Base-by-base conservation (phyloP, 306 rosid species). In the Prunus campanulata region DNA sequence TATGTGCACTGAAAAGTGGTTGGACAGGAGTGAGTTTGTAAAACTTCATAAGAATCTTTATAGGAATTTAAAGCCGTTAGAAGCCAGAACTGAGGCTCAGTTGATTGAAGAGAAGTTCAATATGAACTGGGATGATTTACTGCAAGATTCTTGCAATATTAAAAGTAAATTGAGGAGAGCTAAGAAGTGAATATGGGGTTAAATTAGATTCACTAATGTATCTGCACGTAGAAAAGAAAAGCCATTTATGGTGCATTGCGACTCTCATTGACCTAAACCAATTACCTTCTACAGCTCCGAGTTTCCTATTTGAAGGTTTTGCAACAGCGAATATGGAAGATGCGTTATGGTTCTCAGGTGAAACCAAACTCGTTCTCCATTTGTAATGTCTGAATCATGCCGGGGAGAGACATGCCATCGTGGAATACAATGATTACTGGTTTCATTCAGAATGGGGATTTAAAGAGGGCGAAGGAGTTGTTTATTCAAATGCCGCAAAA, bases 1-100 rank as follows among this genome's bases (percentile, higher is more conserved):
- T 59, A 89, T 88, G 88, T 90, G 66, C 74, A 51, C 84, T n/a
- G 96, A 92, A 78, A 95, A 89, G 79, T 83, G 85, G 86, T 83
- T 92, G 91, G 89, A 89, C 87, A 89, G 74, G 87, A 77, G 70
- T 35, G 89, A 90, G 91, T 95, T 90, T 77, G 77, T 90, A 57
- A 95, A 86, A 80, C 86, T 85, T 82, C 91, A 92, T 72, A 90
- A 75, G 84, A 85, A 89, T 84, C 96, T 95, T 74, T 95, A 92
- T 70, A 85, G 85, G 78, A 88, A 80, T 71, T 81, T 92, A 68
- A 89, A 88, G 86, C 81, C 88, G 27, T 84, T 90, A 13, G 76
- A 90, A 77, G 77, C 91, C 47, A 90, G 76, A 85, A 90, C 92
- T 32, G 97, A 92, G 69, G 96, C 91, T 65, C 97, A 95, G 57